Evolutionary conservation across 2,329 filamentous ascomycete genomes (phyloP), one percentile per base, ranked within the genome.

Genomic region (Colletotrichum karsti): DNA sequence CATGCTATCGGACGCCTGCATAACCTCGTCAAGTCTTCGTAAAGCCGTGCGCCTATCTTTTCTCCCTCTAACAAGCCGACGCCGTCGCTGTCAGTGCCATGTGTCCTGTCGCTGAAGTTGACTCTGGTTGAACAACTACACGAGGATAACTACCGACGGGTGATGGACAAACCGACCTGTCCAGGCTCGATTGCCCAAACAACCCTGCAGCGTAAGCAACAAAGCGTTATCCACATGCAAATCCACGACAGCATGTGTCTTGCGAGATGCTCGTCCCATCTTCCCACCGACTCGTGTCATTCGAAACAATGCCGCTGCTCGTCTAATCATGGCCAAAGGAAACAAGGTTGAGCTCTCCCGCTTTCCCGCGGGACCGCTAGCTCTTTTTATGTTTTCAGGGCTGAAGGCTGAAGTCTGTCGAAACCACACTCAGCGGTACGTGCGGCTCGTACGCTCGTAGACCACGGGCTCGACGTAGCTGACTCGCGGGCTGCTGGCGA

Each of bases 371-470:
- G 39, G 50, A 33, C 39, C 30, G 39, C 50, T 18, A 20, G n/a
- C n/a, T n/a, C n/a, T n/a, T n/a, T n/a, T n/a, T 57, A 24, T n/a
- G n/a, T n/a, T 54, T 30, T 8, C 24, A 57, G 39, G 54, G 54
- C 54, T 57, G 54, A 26, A 20, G 39, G 15, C 24, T 24, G 44
- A 20, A 10, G 41, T 64, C 50, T 7, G 37, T 54, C 26, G 48
- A 26, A 30, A 20, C n/a, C n/a, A n/a, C n/a, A n/a, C 26, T 50
- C 62, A 70, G 63, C 79, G 79, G 59, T 77, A 75, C 7, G 73
- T 76, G 66, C 78, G 76, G 67, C 76, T 80, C 15, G 77, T 78
- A 64, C 77, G 74, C 72, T 82, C 80, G 63, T 84, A 83, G 28
- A 84, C 77, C 20, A 67, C 66, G 30, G 66, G 66, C 22, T 66